phyloP scores from a whole-genome alignment of 2,329 filamentous ascomycete genomes.

The Domatiomyces catenatus region DNA sequence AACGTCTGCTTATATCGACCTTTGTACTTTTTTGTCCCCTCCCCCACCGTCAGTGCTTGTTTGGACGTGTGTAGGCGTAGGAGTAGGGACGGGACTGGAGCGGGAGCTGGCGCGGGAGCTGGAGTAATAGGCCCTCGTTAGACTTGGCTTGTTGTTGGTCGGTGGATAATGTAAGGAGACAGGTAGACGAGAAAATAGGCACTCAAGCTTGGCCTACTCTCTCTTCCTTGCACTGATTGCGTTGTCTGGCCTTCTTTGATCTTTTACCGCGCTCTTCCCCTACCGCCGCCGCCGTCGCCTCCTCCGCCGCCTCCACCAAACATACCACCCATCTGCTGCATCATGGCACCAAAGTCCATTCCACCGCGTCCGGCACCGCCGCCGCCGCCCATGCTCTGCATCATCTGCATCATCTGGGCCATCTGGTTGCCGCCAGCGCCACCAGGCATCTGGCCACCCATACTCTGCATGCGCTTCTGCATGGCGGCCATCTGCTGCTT shows the following conservation, averaged over 20 bases:
- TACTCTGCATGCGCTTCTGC: slow-evolving; percentile 86
- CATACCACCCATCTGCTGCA: slow-evolving; percentile 58
- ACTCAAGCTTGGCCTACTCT: background rate
- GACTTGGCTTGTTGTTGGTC: background rate
- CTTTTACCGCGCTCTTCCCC: slow-evolving; percentile 13
- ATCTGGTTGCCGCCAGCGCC: slow-evolving; percentile 50
- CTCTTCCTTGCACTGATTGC: background rate
- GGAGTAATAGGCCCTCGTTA: background rate
- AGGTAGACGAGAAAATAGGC: background rate
- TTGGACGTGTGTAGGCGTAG: background rate
- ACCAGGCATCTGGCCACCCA: slow-evolving; percentile 60
- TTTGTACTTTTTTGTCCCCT: background rate
- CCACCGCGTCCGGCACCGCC: slow-evolving; percentile 42
- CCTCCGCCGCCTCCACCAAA: slow-evolving; percentile 31
- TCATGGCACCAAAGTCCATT: slow-evolving; percentile 56
- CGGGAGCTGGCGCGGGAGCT: too few relatives aligned
- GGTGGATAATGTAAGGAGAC: background rate
- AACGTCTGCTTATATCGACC: background rate
- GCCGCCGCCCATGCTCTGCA: slow-evolving; percentile 79
- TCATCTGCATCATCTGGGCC: slow-evolving; percentile 80
- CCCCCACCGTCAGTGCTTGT: background rate
- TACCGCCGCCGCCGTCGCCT: slow-evolving; percentile 30
- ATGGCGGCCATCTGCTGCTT: slow-evolving; percentile 81
- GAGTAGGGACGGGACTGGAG: background rate
- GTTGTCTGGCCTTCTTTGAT: background rate